Evolutionary conservation across 495 filamentous ascomycete genomes (phyloP), one percentile per base, ranked within the genome.

Genomic region (Penicillium manginii): DNA sequence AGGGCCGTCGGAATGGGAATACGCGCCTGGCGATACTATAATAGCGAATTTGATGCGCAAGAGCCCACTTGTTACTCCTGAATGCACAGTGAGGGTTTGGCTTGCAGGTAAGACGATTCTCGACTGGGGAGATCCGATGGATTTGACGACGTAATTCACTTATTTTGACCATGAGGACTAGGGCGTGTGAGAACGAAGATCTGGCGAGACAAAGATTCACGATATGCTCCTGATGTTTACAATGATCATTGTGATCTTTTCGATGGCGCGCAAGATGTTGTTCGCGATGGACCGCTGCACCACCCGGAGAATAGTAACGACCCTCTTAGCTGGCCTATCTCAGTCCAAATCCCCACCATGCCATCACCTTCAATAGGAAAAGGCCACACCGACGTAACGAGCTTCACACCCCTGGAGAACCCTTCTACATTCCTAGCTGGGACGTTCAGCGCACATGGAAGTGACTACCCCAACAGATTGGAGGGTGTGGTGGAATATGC

Each of bases 11-110:
- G 40, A n/a, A n/a, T 45, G 40, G 40, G 40, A 45, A 21, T 45
- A 45, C n/a, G 40, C 17, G 18, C 15, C 40, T 18, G 40, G 40
- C 17, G 40, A 45, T n/a, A 45, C 17, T 8, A 45, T 45, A 9
- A 45, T 45, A 9, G 40, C n/a, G n/a, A 17, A 45, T 21, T 21
- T 45, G 40, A 45, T 45, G 40, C 40, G 40, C 7, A 45, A 45
- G 40, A 45, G n/a, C n/a, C 15, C 40, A 45, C 15, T 45, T 1
- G 40, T 45, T 4, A 19, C 40, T 18, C 40, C 40, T n/a, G 40
- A 45, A n/a, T 17, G n/a, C 18, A 45, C 40, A 19, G 40, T 45
- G 12, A 17, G 17, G 1, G 18, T 45, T 10, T 45, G 40, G 40
- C n/a, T 45, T 10, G 40, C 40, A 17, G 40, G 40, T 37, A 37